A percentile compares a stretch with the other conserved stretches of the same genome.
These are phyloP conservation scores for Chenopodium suecicum DNA, from an alignment of 148 eudicot genomes.

Conservation along the genomic window DNA sequence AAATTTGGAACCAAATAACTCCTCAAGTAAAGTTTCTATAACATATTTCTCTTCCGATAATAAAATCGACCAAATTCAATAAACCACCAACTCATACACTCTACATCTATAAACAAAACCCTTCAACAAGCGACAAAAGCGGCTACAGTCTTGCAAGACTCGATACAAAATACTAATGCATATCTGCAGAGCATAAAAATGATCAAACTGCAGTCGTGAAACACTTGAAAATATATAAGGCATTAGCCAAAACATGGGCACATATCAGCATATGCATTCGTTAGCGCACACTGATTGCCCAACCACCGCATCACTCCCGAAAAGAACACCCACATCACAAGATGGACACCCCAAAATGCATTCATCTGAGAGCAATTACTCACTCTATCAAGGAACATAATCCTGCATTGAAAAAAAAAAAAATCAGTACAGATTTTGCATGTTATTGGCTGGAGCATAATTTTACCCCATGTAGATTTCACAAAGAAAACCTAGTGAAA, in stretches of 20 bases:
- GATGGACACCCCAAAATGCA: conserved; percentile 15
- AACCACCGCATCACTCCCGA: background rate
- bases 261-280: background rate
- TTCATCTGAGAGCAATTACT: conserved; percentile 15
- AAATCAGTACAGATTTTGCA: background rate
- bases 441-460: background rate
- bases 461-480: background rate
- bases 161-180: conserved; percentile 8
- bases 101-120: conserved; percentile 19
- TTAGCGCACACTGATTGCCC: conserved; percentile 1
- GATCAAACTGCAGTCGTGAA: background rate
- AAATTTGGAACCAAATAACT: background rate
- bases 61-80: background rate
- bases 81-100: conserved; percentile 2
- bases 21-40: background rate
- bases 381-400: conserved; percentile 1
- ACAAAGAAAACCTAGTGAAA: background rate
- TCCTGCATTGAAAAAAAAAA: background rate
- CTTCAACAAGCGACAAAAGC: conserved; percentile 16
- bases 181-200: background rate
- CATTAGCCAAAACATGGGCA: conserved; percentile 12
- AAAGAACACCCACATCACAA: conserved; percentile 4
- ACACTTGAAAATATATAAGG: conserved; percentile 6
- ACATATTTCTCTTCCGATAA: background rate
- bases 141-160: conserved; percentile 10